Conservation (phyloP, 75 land plant genomes). For the Pseudotsuga menziesii region DNA sequence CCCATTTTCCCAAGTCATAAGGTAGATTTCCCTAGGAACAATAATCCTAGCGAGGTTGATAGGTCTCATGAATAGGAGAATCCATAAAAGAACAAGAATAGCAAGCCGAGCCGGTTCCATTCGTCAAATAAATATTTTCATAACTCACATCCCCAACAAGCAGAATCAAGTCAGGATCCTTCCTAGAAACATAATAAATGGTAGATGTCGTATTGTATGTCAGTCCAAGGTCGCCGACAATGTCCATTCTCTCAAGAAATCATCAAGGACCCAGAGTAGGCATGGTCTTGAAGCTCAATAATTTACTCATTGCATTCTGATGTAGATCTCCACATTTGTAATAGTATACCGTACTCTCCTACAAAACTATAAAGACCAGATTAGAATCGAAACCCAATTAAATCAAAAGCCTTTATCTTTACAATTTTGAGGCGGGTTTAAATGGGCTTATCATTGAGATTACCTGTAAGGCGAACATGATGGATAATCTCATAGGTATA, state of each 20-base stretch:
- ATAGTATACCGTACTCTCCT: slow-evolving; percentile 55
- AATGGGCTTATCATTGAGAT: neutral
- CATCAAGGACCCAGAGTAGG: slow-evolving; percentile 50
- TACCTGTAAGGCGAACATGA: slow-evolving; percentile 83
- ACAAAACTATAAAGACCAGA: slow-evolving; percentile 37
- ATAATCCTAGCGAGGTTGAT: slow-evolving; percentile 95
- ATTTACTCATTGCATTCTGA: slow-evolving; percentile 51
- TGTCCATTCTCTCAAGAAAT: slow-evolving; percentile 69
- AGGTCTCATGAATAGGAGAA: slow-evolving; percentile 85
- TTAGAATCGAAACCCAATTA: no score
- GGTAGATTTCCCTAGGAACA: no score
- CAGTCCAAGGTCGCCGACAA: slow-evolving; percentile 90
- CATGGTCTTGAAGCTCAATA: slow-evolving; percentile 59
- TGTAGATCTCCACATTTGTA: slow-evolving; percentile 80
- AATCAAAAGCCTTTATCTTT: no score
- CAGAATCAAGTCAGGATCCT: slow-evolving; percentile 67
- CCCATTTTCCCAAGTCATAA: no score
- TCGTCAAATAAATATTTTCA: slow-evolving; percentile 85
- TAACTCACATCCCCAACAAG: slow-evolving; percentile 83
- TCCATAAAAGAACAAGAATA: slow-evolving; percentile 72
- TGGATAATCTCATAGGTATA: slow-evolving; percentile 96
- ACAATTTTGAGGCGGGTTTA: no score
- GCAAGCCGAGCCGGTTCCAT: slow-evolving; percentile 80
- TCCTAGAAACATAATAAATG: slow-evolving; percentile 54
- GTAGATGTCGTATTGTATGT: slow-evolving; percentile 85